phyloP scores from a whole-genome alignment of 345 rosid species.

The Angophora floribunda region DNA sequence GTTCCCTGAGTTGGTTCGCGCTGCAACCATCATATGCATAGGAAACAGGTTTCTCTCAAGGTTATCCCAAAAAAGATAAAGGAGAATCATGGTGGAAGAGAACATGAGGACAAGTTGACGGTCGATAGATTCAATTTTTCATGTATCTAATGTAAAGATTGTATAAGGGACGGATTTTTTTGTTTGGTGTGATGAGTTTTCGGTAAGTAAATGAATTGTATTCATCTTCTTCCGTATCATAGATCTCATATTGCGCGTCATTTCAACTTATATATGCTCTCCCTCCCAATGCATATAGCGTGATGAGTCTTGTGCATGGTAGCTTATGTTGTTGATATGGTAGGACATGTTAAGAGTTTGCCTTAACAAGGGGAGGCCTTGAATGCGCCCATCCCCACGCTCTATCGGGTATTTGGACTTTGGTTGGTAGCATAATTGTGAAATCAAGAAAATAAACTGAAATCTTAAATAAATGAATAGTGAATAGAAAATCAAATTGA shows the following conservation, averaged over 20 bases:
- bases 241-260: background rate
- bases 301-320: background rate
- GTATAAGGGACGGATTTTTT: background rate
- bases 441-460: background rate
- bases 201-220: background rate
- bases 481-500: too few relatives aligned
- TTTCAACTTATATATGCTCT: background rate
- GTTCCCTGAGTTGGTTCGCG: too few relatives aligned
- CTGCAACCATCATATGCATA: background rate
- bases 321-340: background rate
- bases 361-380: background rate
- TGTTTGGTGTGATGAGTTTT: background rate
- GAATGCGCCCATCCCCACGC: background rate
- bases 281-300: background rate
- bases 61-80: background rate
- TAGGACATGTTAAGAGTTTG: background rate
- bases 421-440: background rate
- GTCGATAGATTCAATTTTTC: background rate
- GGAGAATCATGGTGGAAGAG: background rate
- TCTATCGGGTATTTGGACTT: background rate
- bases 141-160: too few relatives aligned
- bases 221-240: background rate
- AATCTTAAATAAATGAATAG: too few relatives aligned
- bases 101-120: background rate
- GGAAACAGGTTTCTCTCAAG: background rate